Percentiles rank a stretch among this genome's conserved stretches.
Evolutionary conservation across 2,329 filamentous ascomycete species (phyloP).

Genomic region (Diaporthe batatas): DNA sequence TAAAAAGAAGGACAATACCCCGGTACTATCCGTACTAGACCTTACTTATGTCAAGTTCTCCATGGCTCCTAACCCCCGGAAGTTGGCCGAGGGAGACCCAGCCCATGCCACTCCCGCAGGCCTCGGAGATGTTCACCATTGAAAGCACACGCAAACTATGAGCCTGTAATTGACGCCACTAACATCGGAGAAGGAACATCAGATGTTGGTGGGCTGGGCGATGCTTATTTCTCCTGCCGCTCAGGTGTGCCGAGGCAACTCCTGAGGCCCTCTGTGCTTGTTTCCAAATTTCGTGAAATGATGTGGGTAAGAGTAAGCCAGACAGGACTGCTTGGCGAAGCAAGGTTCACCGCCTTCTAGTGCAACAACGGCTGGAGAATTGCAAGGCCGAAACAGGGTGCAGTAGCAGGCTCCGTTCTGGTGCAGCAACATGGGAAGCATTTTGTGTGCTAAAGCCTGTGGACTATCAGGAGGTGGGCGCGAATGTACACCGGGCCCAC

Average conservation of each 20-base stretch:
- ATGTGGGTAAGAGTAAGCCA: not conserved
- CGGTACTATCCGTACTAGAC: too few species aligned
- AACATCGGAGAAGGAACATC: too few species aligned
- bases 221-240: constrained; percentile 14
- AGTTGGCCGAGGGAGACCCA: constrained; percentile 23
- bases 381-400: not conserved
- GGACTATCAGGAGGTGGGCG: too few species aligned
- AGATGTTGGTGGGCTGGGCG: constrained; percentile 4
- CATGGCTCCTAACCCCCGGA: too few species aligned
- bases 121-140: not conserved
- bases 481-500: not conserved
- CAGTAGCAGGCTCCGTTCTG: constrained; percentile 21
- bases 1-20: too few species aligned
- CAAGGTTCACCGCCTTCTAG: constrained; percentile 33
- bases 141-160: not conserved
- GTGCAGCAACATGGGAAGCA: not conserved
- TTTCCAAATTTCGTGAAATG: not conserved
- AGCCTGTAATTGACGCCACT: not conserved
- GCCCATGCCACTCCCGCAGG: not conserved
- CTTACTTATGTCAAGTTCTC: too few species aligned
- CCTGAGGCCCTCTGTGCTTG: not conserved
- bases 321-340: not conserved
- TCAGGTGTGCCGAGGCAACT: constrained; percentile 13
- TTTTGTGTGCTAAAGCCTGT: constrained; percentile 5
- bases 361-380: constrained; percentile 18